Evolutionary conservation across 2,329 filamentous ascomycete genomes (phyloP).

Genomic region (Neonectria neomacrospora): DNA sequence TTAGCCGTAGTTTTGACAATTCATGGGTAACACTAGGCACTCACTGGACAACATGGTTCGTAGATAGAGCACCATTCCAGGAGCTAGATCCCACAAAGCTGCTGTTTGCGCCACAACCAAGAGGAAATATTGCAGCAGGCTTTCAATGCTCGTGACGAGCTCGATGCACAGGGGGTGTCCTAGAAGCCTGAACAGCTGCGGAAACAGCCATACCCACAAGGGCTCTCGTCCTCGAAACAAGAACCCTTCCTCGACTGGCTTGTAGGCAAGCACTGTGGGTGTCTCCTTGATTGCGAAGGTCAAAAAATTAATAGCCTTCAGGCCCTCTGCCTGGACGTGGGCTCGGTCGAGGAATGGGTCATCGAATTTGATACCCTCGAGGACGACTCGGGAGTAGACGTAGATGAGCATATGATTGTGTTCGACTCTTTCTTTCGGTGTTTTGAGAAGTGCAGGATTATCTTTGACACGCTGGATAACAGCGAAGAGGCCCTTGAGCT

Average conservation of each 20-base stretch:
- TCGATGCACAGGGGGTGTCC: constrained; percentile 61
- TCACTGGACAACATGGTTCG: constrained; percentile 60
- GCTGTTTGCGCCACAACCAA: constrained; percentile 56
- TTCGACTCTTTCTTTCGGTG: constrained; percentile 72
- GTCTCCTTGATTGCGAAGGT: constrained; percentile 79
- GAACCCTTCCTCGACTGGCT: constrained; percentile 53
- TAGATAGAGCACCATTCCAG: constrained; percentile 60
- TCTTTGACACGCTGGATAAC: constrained; percentile 67
- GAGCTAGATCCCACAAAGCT: constrained; percentile 60
- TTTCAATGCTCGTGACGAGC: constrained; percentile 62
- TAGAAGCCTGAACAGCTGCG: constrained; percentile 66
- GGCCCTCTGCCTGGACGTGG: constrained; percentile 67
- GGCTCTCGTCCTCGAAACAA: constrained; percentile 68
- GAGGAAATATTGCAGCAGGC: constrained; percentile 62
- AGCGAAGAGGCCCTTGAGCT: constrained; percentile 76
- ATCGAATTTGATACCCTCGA: constrained; percentile 75
- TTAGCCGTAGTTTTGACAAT: constrained; percentile 32
- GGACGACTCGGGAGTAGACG: constrained; percentile 81
- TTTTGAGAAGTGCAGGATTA: constrained; percentile 65
- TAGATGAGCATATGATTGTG: constrained; percentile 89
- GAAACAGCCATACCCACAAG: constrained; percentile 73
- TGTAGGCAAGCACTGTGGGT: constrained; percentile 71
- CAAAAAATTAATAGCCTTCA: constrained; percentile 82
- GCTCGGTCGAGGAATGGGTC: constrained; percentile 72
- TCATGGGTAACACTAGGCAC: constrained; percentile 33